A percentile compares a stretch with the other conserved stretches of the same genome.
phyloP scores from a whole-genome alignment of 768 basidiomycete species.

The Tylopilus sp. region DNA sequence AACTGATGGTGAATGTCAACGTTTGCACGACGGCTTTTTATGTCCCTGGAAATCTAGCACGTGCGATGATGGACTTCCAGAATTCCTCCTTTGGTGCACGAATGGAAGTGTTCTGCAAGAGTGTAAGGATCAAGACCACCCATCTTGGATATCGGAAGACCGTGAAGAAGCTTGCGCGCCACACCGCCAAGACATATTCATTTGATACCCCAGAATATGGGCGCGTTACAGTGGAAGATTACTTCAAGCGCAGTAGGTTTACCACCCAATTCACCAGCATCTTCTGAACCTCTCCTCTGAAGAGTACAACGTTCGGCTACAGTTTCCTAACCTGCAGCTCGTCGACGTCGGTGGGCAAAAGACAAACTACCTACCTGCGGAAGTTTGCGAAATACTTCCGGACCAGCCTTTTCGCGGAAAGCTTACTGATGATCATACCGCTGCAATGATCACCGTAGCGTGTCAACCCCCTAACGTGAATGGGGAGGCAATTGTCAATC shows the following conservation, averaged over 20 bases:
- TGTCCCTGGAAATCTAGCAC: conserved; percentile 40
- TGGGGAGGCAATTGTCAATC: conserved; percentile 39
- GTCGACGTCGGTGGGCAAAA: conserved; percentile 48
- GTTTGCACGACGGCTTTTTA: conserved; percentile 52
- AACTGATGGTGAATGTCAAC: conserved; percentile 52
- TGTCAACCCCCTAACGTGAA: conserved; percentile 50
- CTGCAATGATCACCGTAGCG: conserved; percentile 47
- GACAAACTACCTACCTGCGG: conserved; percentile 42
- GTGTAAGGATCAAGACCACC: conserved; percentile 60
- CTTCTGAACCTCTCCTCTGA: neutral
- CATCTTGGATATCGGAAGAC: conserved; percentile 78
- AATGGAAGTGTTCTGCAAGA: conserved; percentile 56
- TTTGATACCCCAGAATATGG: conserved; percentile 42
- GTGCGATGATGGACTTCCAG: conserved; percentile 40
- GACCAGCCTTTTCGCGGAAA: conserved; percentile 47
- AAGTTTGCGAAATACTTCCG: conserved; percentile 47
- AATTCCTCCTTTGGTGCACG: conserved; percentile 58
- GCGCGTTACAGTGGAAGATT: conserved; percentile 44
- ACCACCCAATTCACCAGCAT: neutral
- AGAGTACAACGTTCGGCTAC: conserved; percentile 44
- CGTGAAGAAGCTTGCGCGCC: conserved; percentile 50
- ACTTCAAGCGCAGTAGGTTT: conserved; percentile 45
- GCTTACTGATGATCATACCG: conserved; percentile 51
- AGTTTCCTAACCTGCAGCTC: conserved; percentile 40
- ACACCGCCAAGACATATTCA: conserved; percentile 36